These are phyloP conservation scores for Pyrenophora graminea DNA, from an alignment of 2,329 filamentous ascomycete genomes.

Conservation along the genomic window DNA sequence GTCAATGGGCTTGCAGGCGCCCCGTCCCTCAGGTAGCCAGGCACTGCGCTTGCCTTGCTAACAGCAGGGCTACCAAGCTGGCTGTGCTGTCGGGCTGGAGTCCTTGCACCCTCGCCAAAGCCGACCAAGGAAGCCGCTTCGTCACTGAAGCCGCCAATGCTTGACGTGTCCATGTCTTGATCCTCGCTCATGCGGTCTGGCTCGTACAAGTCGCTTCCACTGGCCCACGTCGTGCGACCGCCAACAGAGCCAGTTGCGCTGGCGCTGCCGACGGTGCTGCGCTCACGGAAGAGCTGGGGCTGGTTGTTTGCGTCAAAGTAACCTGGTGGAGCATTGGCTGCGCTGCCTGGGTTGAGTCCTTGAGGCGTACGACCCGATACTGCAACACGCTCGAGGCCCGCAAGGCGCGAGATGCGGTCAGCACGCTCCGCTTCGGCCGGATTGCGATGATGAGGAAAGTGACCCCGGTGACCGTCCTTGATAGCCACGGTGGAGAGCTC, in stretches of 20 bases:
- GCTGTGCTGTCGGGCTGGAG: constrained; percentile 58
- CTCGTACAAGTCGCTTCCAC: constrained; percentile 62
- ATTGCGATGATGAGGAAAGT: constrained; percentile 65
- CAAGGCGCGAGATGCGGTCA: constrained; percentile 91
- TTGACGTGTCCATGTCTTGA: constrained; percentile 63
- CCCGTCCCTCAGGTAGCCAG: constrained; percentile 41
- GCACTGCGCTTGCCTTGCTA: constrained; percentile 50
- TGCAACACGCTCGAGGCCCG: constrained; percentile 85
- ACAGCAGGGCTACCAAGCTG: constrained; percentile 80
- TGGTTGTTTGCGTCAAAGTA: constrained; percentile 82
- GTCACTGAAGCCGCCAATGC: constrained; percentile 80
- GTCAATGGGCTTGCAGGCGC: constrained; percentile 38
- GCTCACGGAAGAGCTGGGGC: constrained; percentile 68
- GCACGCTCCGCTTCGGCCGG: constrained; percentile 90
- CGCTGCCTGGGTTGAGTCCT: constrained; percentile 53
- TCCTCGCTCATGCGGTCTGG: constrained; percentile 74
- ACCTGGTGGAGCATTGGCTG: constrained; percentile 51
- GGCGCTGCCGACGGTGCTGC: constrained; percentile 87
- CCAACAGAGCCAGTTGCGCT: constrained; percentile 82
- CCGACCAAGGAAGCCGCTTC: constrained; percentile 85
- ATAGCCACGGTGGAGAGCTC: constrained; percentile 91
- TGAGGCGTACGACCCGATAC: constrained; percentile 65
- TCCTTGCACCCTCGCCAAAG: constrained; percentile 83
- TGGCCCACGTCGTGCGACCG: constrained; percentile 70
- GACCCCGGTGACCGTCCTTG: constrained; percentile 91